A percentile compares a stretch with the other conserved stretches of the same genome.
phyloP scores from a whole-genome alignment of 2,329 filamentous ascomycete genomes.

The Aspergillus sp. region DNA sequence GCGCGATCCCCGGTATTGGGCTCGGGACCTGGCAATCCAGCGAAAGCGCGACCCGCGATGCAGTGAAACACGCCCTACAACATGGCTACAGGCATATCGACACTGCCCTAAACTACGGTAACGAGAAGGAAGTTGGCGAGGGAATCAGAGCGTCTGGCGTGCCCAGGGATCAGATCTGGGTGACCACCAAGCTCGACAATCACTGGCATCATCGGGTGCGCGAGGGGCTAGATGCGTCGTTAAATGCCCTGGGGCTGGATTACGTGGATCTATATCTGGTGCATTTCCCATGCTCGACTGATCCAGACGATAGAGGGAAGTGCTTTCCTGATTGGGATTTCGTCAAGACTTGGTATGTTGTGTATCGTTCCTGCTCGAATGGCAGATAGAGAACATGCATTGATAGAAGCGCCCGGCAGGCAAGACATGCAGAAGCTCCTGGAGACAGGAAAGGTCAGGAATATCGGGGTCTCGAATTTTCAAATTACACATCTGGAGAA shows the following conservation, averaged over 20 bases:
- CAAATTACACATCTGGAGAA: constrained; percentile 77
- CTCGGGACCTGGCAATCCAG: constrained; percentile 59
- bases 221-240: constrained; percentile 60
- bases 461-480: constrained; percentile 87
- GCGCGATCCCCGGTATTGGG: constrained; percentile 50
- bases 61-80: constrained; percentile 50
- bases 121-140: constrained; percentile 66
- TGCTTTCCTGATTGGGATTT: constrained; percentile 77
- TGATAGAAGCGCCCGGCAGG: constrained; percentile 47
- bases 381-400: too few species aligned
- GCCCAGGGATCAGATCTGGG: constrained; percentile 65
- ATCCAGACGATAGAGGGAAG: constrained; percentile 54
- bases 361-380: too few species aligned
- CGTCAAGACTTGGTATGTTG: constrained; percentile 66
- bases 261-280: constrained; percentile 73
- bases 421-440: constrained; percentile 47
- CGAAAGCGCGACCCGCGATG: constrained; percentile 51
- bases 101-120: constrained; percentile 56
- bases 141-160: constrained; percentile 67
- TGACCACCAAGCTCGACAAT: constrained; percentile 69
- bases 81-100: constrained; percentile 59
- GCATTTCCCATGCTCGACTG: constrained; percentile 63
- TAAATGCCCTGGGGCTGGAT: constrained; percentile 64
- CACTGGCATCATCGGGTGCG: constrained; percentile 62
- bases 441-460: constrained; percentile 64